Evolutionary conservation across 768 basidiomycete species (phyloP).

Genomic region (Kwoniella sp.): DNA sequence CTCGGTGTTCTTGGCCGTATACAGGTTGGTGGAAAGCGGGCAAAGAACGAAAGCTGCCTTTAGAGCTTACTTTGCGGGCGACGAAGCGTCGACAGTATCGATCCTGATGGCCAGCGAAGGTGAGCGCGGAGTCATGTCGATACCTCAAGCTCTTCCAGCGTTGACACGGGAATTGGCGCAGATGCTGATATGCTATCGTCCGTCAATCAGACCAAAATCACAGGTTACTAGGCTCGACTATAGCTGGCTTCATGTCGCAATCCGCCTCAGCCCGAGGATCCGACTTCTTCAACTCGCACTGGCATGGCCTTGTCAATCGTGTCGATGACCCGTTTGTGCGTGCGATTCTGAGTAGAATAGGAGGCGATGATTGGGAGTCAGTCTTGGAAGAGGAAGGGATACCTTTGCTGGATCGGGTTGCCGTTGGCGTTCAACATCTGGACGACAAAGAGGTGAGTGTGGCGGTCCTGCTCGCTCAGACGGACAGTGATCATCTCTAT

Average conservation of each 20-base stretch:
- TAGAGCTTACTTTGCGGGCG: slow-evolving; percentile 51
- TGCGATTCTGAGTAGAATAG: slow-evolving; percentile 45
- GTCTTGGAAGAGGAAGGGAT: slow-evolving; percentile 49
- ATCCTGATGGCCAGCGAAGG: slow-evolving; percentile 48
- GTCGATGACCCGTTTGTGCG: slow-evolving; percentile 54
- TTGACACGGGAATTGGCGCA: not conserved
- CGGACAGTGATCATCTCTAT: no score
- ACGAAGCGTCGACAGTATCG: slow-evolving; percentile 43
- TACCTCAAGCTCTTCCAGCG: not conserved
- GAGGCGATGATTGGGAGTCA: slow-evolving; percentile 50
- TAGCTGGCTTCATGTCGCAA: slow-evolving; percentile 41
- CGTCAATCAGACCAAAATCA: slow-evolving; percentile 41
- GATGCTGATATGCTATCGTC: no score
- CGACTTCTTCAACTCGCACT: slow-evolving; percentile 42
- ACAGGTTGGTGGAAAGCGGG: slow-evolving; percentile 28
- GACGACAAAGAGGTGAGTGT: slow-evolving; percentile 46
- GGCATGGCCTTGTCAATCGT: slow-evolving; percentile 40
- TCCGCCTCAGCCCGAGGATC: slow-evolving; percentile 32
- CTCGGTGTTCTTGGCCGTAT: not conserved
- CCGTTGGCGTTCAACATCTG: slow-evolving; percentile 47
- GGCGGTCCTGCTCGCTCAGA: not conserved
- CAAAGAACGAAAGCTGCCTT: slow-evolving; percentile 52
- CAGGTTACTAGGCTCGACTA: slow-evolving; percentile 44
- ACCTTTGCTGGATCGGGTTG: slow-evolving; percentile 47
- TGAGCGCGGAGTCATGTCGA: slow-evolving; percentile 4